These are phyloP conservation scores for Rhynchosporium graminicola DNA, from an alignment of 2,329 filamentous ascomycete genomes.

Conservation along the genomic window DNA sequence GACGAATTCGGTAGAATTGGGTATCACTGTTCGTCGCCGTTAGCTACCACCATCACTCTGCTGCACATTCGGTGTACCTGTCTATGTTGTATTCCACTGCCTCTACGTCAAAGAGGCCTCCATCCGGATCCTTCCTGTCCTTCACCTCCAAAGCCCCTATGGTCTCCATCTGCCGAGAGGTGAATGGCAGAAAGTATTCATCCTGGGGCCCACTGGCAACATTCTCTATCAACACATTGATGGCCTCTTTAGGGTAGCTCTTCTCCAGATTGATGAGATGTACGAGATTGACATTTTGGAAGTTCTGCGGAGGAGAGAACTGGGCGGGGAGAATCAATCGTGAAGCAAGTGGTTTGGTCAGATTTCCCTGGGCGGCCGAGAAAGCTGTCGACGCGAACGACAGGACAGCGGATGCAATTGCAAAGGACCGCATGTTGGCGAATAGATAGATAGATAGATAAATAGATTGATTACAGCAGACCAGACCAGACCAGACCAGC, in stretches of 20 bases:
- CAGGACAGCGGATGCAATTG: slow-evolving; percentile 58
- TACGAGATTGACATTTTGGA: slow-evolving; percentile 90
- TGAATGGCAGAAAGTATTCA: slow-evolving; percentile 91
- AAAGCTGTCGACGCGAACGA: slow-evolving; percentile 48
- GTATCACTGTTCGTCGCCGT: slow-evolving; percentile 53
- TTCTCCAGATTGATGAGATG: slow-evolving; percentile 92
- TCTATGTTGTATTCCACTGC: slow-evolving; percentile 63
- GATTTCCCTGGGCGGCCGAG: slow-evolving; percentile 33
- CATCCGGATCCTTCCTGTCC: slow-evolving; percentile 79
- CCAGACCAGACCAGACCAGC: slow-evolving; percentile 23
- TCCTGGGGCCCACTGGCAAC: slow-evolving; percentile 74
- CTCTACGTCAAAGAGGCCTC: slow-evolving; percentile 68
- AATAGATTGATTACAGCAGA: too few species aligned
- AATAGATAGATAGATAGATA: slow-evolving; percentile 8
- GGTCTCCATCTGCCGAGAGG: slow-evolving; percentile 69
- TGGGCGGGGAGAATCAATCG: slow-evolving; percentile 60
- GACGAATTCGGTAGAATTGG: slow-evolving; percentile 82
- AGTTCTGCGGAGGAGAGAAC: slow-evolving; percentile 86
- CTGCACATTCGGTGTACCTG: slow-evolving; percentile 47
- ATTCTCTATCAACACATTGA: slow-evolving; percentile 96
- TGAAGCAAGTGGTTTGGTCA: slow-evolving; percentile 49
- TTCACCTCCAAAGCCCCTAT: slow-evolving; percentile 88
- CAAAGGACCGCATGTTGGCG: slow-evolving; percentile 39
- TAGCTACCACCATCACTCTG: slow-evolving; percentile 27
- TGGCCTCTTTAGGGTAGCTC: slow-evolving; percentile 82